These are phyloP conservation scores for Phytophthora ramorum DNA, from an alignment of 352 stramenopile species.

Conservation along the genomic window DNA sequence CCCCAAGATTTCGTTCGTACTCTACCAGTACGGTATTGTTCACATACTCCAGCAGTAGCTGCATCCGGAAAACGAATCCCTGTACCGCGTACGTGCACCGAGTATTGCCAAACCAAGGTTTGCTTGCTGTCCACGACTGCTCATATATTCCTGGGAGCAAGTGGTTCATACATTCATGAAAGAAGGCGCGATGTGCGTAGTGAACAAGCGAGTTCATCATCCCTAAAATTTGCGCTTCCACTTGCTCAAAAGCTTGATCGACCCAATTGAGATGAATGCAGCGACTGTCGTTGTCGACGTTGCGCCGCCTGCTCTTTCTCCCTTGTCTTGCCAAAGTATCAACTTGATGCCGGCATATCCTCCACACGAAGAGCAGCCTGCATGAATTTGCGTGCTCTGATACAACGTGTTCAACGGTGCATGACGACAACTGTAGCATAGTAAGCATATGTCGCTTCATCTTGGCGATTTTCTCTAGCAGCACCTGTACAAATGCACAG, in stretches of 20 bases:
- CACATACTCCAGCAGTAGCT: constrained; percentile 55
- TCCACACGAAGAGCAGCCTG: constrained; percentile 70
- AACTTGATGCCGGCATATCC: constrained; percentile 65
- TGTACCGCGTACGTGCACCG: constrained; percentile 67
- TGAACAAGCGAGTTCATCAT: constrained; percentile 66
- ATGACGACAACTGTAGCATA: constrained; percentile 40
- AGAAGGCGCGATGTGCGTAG: constrained; percentile 60
- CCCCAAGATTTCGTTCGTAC: constrained; percentile 59
- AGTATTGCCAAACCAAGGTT: constrained; percentile 70
- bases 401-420: constrained; percentile 50
- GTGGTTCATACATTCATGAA: constrained; percentile 61
- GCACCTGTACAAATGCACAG: constrained; percentile 69
- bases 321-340: constrained; percentile 52
- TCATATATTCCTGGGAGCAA: constrained; percentile 62
- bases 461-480: constrained; percentile 66
- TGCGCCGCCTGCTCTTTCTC: constrained; percentile 23
- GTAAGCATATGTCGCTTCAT: constrained; percentile 43
- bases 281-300: constrained; percentile 26
- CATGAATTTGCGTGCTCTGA: constrained; percentile 64
- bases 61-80: constrained; percentile 57
- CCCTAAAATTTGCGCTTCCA: constrained; percentile 55
- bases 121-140: constrained; percentile 57
- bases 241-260: constrained; percentile 65
- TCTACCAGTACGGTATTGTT: constrained; percentile 44
- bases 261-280: constrained; percentile 71